A percentile compares a stretch with the other conserved stretches of the same genome.
These are phyloP conservation scores for Volvox reticuliferus DNA, from an alignment of 139 green algal species.

Conservation along the genomic window DNA sequence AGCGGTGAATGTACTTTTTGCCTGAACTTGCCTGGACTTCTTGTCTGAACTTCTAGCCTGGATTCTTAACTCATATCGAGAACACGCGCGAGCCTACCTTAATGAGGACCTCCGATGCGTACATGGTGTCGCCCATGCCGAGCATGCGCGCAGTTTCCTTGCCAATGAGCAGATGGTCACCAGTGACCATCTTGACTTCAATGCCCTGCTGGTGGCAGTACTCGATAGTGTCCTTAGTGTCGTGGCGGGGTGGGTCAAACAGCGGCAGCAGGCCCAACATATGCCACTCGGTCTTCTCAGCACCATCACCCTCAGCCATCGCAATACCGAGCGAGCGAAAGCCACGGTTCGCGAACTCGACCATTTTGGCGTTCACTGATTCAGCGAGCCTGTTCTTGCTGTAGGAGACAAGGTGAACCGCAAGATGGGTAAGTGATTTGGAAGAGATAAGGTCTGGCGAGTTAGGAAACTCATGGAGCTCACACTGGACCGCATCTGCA, in stretches of 20 bases:
- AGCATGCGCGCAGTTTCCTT: slow-evolving; percentile 88
- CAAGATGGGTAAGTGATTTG: neutral
- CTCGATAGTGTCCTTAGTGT: slow-evolving; percentile 89
- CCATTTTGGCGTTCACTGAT: slow-evolving; percentile 78
- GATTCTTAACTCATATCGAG: too few species aligned
- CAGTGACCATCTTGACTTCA: slow-evolving; percentile 92
- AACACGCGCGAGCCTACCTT: slow-evolving; percentile 23
- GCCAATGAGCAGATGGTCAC: slow-evolving; percentile 89
- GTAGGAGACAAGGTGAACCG: neutral
- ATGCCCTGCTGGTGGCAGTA: slow-evolving; percentile 76
- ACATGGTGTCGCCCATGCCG: slow-evolving; percentile 85
- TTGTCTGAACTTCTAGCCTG: too few species aligned
- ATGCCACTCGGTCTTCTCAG: slow-evolving; percentile 68
- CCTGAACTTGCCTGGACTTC: too few species aligned
- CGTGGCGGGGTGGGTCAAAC: slow-evolving; percentile 88
- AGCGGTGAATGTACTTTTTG: too few species aligned
- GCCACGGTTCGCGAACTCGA: slow-evolving; percentile 83
- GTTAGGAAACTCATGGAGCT: too few species aligned
- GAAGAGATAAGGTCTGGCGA: too few species aligned
- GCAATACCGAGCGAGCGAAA: slow-evolving; percentile 85
- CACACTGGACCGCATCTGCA: too few species aligned
- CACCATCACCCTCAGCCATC: slow-evolving; percentile 65
- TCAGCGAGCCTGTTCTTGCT: slow-evolving; percentile 64
- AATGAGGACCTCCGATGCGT: slow-evolving; percentile 59
- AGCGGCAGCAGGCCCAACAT: slow-evolving; percentile 82